These are phyloP conservation scores for Cordyceps farinosa DNA, from an alignment of 2,329 filamentous ascomycete genomes.

Conservation along the genomic window DNA sequence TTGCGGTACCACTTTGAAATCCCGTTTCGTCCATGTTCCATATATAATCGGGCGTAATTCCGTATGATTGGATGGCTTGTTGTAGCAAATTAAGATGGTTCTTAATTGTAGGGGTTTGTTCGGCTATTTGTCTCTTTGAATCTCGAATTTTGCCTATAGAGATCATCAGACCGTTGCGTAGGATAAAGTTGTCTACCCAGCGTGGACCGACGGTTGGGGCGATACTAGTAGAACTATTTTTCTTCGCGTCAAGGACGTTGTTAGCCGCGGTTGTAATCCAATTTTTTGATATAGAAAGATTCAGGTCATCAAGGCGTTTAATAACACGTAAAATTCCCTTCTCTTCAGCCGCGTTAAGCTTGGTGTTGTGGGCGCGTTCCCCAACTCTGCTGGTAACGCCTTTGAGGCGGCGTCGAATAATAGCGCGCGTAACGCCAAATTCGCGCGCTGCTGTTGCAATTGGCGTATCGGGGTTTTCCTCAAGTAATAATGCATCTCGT, in stretches of 20 bases:
- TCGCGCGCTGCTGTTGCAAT: too few species aligned
- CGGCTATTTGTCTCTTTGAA: slow-evolving; percentile 11
- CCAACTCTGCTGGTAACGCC: too few species aligned
- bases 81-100: slow-evolving; percentile 9
- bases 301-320: not conserved
- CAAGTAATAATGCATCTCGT: too few species aligned
- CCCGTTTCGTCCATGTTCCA: slow-evolving; percentile 20
- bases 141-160: slow-evolving; percentile 11
- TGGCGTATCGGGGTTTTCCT: too few species aligned
- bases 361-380: too few species aligned
- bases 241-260: not conserved
- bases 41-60: slow-evolving; percentile 14
- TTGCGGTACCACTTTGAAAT: slow-evolving; percentile 17
- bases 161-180: slow-evolving; percentile 10
- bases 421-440: too few species aligned
- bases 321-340: not conserved
- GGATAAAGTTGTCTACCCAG: slow-evolving; percentile 17
- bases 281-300: not conserved
- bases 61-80: not conserved
- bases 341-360: not conserved
- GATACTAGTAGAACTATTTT: too few species aligned
- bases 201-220: not conserved
- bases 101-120: not conserved
- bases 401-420: too few species aligned
- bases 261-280: not conserved